phyloP scores from a whole-genome alignment of 2,329 filamentous ascomycete species.

The Stachybotrys echinatus region DNA sequence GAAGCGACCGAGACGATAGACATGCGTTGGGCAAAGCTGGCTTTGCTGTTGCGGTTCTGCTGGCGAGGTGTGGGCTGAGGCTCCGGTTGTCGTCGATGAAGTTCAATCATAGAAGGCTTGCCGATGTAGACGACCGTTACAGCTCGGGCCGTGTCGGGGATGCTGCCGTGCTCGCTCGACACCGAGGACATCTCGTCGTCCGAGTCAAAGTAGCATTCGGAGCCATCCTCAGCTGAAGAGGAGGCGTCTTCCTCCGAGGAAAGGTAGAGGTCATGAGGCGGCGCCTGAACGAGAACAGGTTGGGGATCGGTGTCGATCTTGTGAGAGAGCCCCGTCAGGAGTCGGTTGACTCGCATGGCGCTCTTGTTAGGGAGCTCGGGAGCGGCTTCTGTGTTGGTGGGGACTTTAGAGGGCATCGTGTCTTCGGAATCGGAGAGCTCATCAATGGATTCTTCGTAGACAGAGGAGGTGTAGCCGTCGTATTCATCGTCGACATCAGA shows the following conservation, averaged over 20 bases:
- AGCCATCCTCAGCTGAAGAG: constrained; percentile 55
- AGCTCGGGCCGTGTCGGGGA: constrained; percentile 48
- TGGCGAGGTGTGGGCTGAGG: constrained; percentile 17
- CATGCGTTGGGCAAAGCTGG: constrained; percentile 20
- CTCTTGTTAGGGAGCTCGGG: constrained; percentile 41
- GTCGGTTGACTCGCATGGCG: constrained; percentile 40
- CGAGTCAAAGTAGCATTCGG: constrained; percentile 47
- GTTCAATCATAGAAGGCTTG: constrained; percentile 53
- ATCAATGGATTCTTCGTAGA: background rate
- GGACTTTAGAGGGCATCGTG: background rate
- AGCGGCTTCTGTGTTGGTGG: background rate
- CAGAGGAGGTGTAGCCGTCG: background rate
- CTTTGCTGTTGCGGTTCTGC: background rate
- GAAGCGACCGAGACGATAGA: constrained; percentile 28
- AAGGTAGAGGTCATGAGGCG: constrained; percentile 56
- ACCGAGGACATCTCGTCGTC: constrained; percentile 27
- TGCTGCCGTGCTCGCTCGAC: constrained; percentile 21
- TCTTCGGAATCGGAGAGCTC: background rate
- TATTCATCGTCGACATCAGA: background rate
- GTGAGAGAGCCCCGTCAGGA: constrained; percentile 24
- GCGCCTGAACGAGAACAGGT: constrained; percentile 29
- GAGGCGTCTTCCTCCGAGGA: constrained; percentile 63
- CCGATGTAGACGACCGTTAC: constrained; percentile 56
- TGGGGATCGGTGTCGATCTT: constrained; percentile 24
- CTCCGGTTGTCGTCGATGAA: constrained; percentile 40